These are phyloP conservation scores for Blastobotrys mokoenaii DNA, from an alignment of 805 yeast species.

Conservation along the genomic window DNA sequence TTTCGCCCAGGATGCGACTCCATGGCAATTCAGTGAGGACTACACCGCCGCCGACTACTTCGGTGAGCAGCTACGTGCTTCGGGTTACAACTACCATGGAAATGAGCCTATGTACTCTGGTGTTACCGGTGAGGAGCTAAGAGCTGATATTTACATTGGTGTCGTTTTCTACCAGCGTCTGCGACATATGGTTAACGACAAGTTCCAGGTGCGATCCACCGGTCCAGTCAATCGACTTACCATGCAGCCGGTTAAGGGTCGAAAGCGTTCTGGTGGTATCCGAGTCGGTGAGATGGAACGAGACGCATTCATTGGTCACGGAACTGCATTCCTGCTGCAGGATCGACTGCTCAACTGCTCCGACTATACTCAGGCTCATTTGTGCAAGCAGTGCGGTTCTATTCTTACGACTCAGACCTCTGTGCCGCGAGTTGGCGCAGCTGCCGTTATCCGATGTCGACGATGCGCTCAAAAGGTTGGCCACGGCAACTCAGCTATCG, in stretches of 20 bases:
- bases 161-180: conserved; percentile 96
- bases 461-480: conserved; percentile 72
- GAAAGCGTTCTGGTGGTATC: conserved; percentile 98
- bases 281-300: conserved; percentile 99
- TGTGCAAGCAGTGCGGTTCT: conserved; percentile 92
- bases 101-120: conserved; percentile 99
- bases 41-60: conserved; percentile 97
- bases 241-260: conserved; percentile 99
- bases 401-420: conserved; percentile 81
- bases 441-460: conserved; percentile 76
- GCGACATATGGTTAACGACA: conserved; percentile 99
- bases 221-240: conserved; percentile 96
- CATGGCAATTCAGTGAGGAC: conserved; percentile 85
- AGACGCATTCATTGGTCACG: conserved; percentile 97
- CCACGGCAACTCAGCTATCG: conserved; percentile 32
- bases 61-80: conserved; percentile 78
- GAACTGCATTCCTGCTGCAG: conserved; percentile 89
- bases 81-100: conserved; percentile 97
- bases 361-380: conserved; percentile 84
- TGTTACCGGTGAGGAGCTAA: conserved; percentile 93
- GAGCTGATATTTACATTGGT: conserved; percentile 94
- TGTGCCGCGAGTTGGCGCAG: conserved; percentile 83
- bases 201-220: conserved; percentile 97
- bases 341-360: conserved; percentile 92
- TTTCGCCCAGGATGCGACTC: conserved; percentile 93